Evolutionary conservation across 139 green algal genomes (phyloP).

Genomic region (Coelastrella sp.): DNA sequence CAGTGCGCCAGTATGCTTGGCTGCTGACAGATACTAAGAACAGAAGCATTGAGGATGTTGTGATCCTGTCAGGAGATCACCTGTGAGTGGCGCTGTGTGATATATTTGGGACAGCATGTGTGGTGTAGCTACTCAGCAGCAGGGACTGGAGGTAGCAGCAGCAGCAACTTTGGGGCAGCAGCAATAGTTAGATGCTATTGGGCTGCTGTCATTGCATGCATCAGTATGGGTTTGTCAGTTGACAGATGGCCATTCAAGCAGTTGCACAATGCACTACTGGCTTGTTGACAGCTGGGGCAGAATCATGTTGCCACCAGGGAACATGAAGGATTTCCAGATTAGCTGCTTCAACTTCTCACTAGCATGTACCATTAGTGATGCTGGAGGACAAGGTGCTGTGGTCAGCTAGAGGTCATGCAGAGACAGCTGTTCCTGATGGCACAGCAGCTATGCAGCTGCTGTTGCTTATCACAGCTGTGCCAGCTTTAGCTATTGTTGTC

Average conservation of each 20-base stretch:
- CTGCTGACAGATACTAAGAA: constrained; percentile 95
- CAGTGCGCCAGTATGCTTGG: constrained; percentile 98
- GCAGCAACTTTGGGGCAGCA: no score
- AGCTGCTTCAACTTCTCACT: no score
- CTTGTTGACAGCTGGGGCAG: no score
- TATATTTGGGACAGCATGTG: neutral
- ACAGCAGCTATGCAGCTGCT: neutral
- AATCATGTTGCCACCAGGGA: no score
- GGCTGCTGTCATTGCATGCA: no score
- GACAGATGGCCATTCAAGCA: no score
- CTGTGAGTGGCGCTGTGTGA: constrained; percentile 63
- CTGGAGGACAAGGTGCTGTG: no score
- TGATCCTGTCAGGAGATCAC: constrained; percentile 97
- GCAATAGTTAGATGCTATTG: no score
- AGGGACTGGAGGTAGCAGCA: neutral
- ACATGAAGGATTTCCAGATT: no score
- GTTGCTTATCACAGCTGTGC: neutral
- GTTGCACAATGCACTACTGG: no score
- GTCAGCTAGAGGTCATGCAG: neutral
- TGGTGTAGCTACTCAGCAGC: neutral
- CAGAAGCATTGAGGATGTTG: constrained; percentile 92
- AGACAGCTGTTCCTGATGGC: neutral
- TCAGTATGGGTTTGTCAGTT: no score
- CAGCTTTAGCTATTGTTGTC: neutral
- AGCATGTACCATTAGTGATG: no score